Base-by-base conservation (phyloP, 2,329 filamentous ascomycete species). In the Arthroderma sp. region DNA sequence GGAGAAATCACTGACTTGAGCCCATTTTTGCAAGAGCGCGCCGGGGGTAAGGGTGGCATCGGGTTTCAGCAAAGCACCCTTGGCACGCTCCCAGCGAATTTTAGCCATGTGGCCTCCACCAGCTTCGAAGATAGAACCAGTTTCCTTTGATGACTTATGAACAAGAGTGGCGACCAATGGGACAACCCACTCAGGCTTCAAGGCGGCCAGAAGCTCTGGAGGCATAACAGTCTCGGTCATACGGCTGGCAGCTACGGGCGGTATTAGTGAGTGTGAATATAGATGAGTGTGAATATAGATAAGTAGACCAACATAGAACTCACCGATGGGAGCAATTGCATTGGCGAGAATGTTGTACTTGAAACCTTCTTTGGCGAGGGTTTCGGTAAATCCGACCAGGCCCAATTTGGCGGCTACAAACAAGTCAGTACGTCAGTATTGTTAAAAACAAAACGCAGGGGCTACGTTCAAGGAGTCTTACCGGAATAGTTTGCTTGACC, bases 311-410 rank as follows among this genome's bases (percentile, higher is more conserved):
- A 5, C 5, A 28, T 22, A 37, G 33, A 15, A 53, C 63, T 44
- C 61, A 66, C 64, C 64, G 59, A 95, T 88, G 43, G 91, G 91
- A 11, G 91, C 87, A 69, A 98, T 93, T 57, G 85, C 85, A 66
- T 98, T 98, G 72, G 75, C 79, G 57, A 94, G 69, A 55, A 98
- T 96, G 75, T 96, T 96, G 73, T 98, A 98, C 70, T 96, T 96
- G 61, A 78, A 73, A 53, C 91, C 91, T 72, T 98, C 91, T 74
- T 96, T 96, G 49, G 91, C 91, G 51, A 98, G 75, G 3, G 91
- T 95, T 74, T 98, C 89, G 34, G 88, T 95, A 72, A 96, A 96
- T 54, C 89, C 91, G 50, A 98, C 87, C 71, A 94, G 80, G 52
- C 85, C 84, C 52, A 96, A 75, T 73, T 96, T 98, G 60, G 91